Evolutionary conservation across 1,139 yeast species (phyloP), one percentile per base, ranked within the genome.

Genomic region (Pichia sp.): DNA sequence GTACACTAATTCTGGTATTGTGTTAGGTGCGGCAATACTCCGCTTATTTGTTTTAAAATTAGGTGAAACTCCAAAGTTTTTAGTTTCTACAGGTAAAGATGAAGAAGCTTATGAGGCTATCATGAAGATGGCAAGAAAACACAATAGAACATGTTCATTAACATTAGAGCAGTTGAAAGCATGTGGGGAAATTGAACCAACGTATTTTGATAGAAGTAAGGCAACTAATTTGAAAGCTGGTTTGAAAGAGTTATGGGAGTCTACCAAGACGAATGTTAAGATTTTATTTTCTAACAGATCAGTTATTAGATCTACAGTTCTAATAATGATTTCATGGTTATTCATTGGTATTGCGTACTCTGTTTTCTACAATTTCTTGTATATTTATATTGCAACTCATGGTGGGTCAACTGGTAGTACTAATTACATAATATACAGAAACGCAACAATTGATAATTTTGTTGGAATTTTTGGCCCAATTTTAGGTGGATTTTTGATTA

Each of bases 51-150:
- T 74, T 16, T 59, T 76, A 36, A 60, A 66, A 44, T 57, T 77
- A 50, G 64, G 69, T 34, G 83, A 77, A 56, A 72, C 81, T 35
- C 83, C 82, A 30, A 77, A 77, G 50, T 76, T 68, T 53, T 63
- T 74, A 45, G 65, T 77, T 27, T 54, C 79, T 3, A 68, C 69
- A 48, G 74, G 74, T 32, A 63, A 73, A 51, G 82, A 77, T 50
- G 74, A 59, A 26, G 76, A 73, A 52, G 80, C 78, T 1, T 62
- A 64, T 18, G 54, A 54, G 32, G 55, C 48, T 11, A 56, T 74
- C 32, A 66, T 64, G 42, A 50, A 45, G 1, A 55, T 73, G 38
- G 75, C 78, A 5, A 49, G 40, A 4, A 69, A 70, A 42, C 66
- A 73, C 50, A 62, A 68, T 45, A 61, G 77, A 38, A 49, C 57